These are phyloP conservation scores for Xylaria curta DNA, from an alignment of 495 filamentous ascomycete genomes.

Conservation along the genomic window DNA sequence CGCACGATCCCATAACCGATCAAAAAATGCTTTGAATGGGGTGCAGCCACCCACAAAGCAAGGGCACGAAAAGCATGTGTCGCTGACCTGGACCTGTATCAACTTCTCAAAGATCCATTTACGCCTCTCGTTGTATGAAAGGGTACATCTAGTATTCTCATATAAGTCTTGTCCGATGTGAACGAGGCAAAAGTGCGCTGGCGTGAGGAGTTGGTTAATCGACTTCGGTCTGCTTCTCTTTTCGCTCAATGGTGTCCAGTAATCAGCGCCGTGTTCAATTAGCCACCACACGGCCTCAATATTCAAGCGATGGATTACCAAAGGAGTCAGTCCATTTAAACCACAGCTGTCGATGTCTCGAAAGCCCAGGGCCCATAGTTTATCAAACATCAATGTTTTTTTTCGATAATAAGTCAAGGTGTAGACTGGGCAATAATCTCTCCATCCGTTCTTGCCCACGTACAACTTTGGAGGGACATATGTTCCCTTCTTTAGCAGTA, in stretches of 20 bases:
- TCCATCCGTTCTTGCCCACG: neutral
- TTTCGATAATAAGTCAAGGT: too few relatives aligned
- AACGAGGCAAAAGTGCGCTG: conserved; percentile 15
- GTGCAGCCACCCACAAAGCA: neutral
- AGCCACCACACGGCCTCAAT: neutral
- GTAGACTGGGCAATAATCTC: too few relatives aligned
- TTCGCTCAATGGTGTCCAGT: conserved; percentile 19
- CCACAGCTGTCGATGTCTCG: neutral
- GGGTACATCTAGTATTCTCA: too few relatives aligned
- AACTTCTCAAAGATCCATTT: neutral
- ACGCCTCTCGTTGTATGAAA: too few relatives aligned
- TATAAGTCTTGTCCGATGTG: too few relatives aligned
- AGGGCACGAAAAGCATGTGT: neutral
- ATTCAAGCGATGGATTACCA: too few relatives aligned
- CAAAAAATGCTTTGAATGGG: neutral
- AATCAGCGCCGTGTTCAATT: conserved; percentile 14
- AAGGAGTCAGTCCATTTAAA: neutral
- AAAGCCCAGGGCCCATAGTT: conserved; percentile 2
- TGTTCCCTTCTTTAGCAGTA: neutral
- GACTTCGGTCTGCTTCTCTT: neutral
- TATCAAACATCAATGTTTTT: neutral
- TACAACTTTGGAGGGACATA: neutral
- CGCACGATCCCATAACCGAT: too few relatives aligned
- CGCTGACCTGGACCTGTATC: neutral
- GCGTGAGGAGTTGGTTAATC: neutral